Base-by-base conservation (phyloP, 192 early-diverging fungal species). In the Entomortierella beljakovae region DNA sequence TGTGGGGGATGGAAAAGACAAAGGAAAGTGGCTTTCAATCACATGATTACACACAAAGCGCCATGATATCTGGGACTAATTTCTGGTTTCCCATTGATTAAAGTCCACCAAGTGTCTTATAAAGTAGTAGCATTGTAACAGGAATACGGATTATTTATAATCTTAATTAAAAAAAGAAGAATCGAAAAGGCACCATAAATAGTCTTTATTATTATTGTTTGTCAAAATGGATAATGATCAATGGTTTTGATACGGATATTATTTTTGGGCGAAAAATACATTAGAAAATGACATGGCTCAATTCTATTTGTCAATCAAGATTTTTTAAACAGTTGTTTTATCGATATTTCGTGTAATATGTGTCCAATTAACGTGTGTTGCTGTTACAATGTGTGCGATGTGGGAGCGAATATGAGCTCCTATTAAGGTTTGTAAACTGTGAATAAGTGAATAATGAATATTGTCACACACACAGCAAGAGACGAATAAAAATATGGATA, bases 251-350 rank as follows among this genome's bases (percentile, higher is more conserved):
- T 55, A 55, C 31, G 54, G 54, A 26, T 32, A 28, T 60, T 43
- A 22, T 33, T n/a, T 3, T 25, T 43, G 32, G 40, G 55, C 25
- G 11, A 60, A 11, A 16, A 11, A 64, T 22, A 18, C 13, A 20
- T 25, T 38, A 33, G 59, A 23, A 22, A 29, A 10, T 70, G 70
- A 71, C 70, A 50, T 71, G 70, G 60, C 70, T 48, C 18, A 16
- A 23, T 71, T 61, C 50, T 34, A 71, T 71, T 71, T 63, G 70
- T 49, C 43, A 50, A 22, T 3, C 3, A 31, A 5, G 43, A 46
- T 16, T 46, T 11, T 20, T 46, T 46, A 20, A 18, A 1, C 18
- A 34, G 11, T 5, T 32, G 6, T 1, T 6, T 35, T 34, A 57
- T 57, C 33, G 55, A 31, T 31, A 34, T 57, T 10, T 15, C 2